Evolutionary conservation across 345 rosid species (phyloP), one percentile per base, ranked within the genome.

Genomic region (Hibiscus trionum): DNA sequence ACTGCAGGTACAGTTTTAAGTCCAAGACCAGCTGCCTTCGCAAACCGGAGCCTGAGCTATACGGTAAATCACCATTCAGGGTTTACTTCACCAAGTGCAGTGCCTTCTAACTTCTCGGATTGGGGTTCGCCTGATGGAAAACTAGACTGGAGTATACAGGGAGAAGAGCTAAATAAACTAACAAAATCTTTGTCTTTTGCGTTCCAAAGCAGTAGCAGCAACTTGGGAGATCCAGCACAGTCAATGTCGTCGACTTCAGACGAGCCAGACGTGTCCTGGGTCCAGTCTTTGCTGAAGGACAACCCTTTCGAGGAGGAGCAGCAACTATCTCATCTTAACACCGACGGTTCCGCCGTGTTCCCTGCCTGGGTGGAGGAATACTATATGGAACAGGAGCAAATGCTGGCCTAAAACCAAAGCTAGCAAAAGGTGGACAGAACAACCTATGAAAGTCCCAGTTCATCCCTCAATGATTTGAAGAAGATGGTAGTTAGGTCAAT

Each of bases 51-150:
- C 76, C 95, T 82, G 69, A 90, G 93, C 87, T 87, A 90, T 76
- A 77, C 85, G 33, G 74, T 71, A 71, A 83, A 76, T 66, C 82
- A 78, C 17, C 87, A 72, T 73, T 57, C 81, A 5, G 78, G 83
- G 46, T 65, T 73, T 62, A 73, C 87, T 55, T 73, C 88, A 11
- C 75, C 83, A 31, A 42, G 76, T 66, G 71, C 67, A 57, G 59
- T 76, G 73, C 58, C 78, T 59, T 67, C 84, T 44, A 79, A 79
- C 62, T 65, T 82, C 24, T 69, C 77, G 1, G 96, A 88, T 55
- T 93, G 98, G 96, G 91, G 88, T 15, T 90, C 98, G 6, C 86
- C 95, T 9, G 86, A 85, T 74, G 96, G 98, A 0, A 93, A 90
- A 77, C 70, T 93, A 59, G 93, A 90, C 80, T 93, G 96, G 96